Evolutionary conservation across 495 filamentous ascomycete genomes (phyloP), one percentile per base, ranked within the genome.

Genomic region (Extremus antarcticus): DNA sequence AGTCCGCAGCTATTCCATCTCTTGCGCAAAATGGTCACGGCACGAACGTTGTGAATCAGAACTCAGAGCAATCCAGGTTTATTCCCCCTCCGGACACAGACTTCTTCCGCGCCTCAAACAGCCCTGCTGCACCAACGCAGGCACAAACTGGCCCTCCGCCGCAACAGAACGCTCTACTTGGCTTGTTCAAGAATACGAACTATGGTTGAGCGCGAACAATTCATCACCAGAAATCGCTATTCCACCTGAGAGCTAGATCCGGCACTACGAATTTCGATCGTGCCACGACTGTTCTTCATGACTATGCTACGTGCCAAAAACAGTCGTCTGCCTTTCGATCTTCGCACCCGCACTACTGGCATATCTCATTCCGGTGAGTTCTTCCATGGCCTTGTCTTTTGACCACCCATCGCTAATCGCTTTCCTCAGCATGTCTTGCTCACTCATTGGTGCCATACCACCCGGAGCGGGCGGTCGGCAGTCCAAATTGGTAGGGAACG

Each of bases 401-500:
- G 40, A 47, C 75, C 72, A 74, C 0, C 68, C 68, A 50, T 61
- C 66, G 56, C 56, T 52, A 65, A 79, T 61, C 1, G 67, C 76
- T 53, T 70, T 62, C 23, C 68, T 21, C 41, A 79, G n/a, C 16
- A 78, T 23, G 53, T 76, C 69, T 66, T 76, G 73, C 66, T 80
- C 76, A 58, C 71, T 75, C 63, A 74, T 71, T 38, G 77, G 76
- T 51, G 77, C 76, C 76, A 79, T 78, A 0, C 76, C 74, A 61
- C 65, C 68, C 11, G 71, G 70, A 43, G 67, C 71, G 3, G 77
- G 77, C 2, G 74, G 74, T 35, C 74, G 59, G 22, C 63, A 63
- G 63, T 80, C 78, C 54, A 80, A 56, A 64, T 81, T 79, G 17
- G 77, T 77, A 16, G 76, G 78, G 51, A 81, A 79, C 24, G 76